A percentile compares a stretch with the other conserved stretches of the same genome.
These are phyloP conservation scores for Leccinum truebloodii DNA, from an alignment of 768 basidiomycete genomes.

Conservation along the genomic window DNA sequence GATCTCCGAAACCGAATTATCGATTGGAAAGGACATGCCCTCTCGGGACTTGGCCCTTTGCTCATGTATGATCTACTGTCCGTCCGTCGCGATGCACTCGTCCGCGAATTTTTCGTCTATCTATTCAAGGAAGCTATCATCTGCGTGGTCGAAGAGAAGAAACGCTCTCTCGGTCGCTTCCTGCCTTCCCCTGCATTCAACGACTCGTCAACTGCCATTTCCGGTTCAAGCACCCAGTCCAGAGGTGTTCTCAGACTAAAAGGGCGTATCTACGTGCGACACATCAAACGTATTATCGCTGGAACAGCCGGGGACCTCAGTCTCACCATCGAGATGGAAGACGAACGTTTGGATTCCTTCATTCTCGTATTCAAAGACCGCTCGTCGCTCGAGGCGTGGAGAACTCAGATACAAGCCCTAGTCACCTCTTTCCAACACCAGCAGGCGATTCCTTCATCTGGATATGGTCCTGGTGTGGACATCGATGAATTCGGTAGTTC, in stretches of 20 bases:
- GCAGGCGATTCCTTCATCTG: conserved; percentile 38
- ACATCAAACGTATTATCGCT: conserved; percentile 88
- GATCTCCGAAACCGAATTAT: conserved; percentile 89
- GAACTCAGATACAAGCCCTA: conserved; percentile 74
- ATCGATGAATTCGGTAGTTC: conserved; percentile 81
- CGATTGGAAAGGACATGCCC: conserved; percentile 94
- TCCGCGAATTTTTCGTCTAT: conserved; percentile 95
- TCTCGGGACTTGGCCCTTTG: conserved; percentile 84
- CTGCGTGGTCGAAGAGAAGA: conserved; percentile 97
- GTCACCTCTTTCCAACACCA: conserved; percentile 70
- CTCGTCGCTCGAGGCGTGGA: conserved; percentile 88
- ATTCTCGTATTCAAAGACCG: conserved; percentile 95
- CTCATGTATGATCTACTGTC: conserved; percentile 92
- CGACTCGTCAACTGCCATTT: conserved; percentile 48
- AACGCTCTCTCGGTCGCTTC: conserved; percentile 73
- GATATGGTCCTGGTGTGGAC: conserved; percentile 44
- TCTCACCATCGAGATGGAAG: conserved; percentile 97
- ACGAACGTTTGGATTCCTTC: conserved; percentile 90
- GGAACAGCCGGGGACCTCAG: conserved; percentile 84
- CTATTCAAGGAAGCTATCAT: conserved; percentile 98
- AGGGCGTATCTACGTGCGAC: conserved; percentile 93
- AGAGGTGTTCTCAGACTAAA: conserved; percentile 85
- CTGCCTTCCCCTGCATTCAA: conserved; percentile 63
- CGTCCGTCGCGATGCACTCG: conserved; percentile 85
- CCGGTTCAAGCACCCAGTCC: conserved; percentile 32